These are phyloP conservation scores for Rhododendron kiyosumense DNA, from an alignment of 148 eudicot species.

Conservation along the genomic window DNA sequence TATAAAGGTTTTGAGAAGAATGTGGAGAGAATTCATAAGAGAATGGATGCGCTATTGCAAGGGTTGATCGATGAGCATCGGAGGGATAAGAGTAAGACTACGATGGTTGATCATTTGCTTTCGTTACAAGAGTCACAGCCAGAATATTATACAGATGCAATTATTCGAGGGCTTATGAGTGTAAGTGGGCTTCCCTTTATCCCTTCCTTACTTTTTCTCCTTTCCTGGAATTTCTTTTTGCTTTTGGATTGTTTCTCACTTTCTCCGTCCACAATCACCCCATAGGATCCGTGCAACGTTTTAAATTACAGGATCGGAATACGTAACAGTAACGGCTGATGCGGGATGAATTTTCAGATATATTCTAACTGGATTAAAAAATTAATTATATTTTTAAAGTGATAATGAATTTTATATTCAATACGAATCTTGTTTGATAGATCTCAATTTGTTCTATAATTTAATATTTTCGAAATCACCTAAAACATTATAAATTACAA, in stretches of 20 bases:
- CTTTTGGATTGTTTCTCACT: neutral
- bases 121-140: neutral
- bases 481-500: no score
- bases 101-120: neutral
- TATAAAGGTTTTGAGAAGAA: neutral
- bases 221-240: neutral
- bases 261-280: no score
- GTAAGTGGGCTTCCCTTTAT: neutral
- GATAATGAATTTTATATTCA: no score
- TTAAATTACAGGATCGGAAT: no score
- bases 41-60: neutral
- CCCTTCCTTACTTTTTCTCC: neutral
- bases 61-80: neutral
- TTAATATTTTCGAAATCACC: no score
- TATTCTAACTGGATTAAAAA: no score
- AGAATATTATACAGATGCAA: neutral
- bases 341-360: no score
- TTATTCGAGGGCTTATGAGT: neutral
- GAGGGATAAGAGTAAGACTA: neutral
- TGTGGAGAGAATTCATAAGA: neutral
- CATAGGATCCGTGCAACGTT: no score
- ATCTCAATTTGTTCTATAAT: no score
- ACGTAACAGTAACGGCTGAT: no score
- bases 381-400: no score
- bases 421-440: no score